A percentile compares a stretch with the other conserved stretches of the same genome.
These are phyloP conservation scores for Meyerozyma carpophila DNA, from an alignment of 1,139 yeast species.

Conservation along the genomic window DNA sequence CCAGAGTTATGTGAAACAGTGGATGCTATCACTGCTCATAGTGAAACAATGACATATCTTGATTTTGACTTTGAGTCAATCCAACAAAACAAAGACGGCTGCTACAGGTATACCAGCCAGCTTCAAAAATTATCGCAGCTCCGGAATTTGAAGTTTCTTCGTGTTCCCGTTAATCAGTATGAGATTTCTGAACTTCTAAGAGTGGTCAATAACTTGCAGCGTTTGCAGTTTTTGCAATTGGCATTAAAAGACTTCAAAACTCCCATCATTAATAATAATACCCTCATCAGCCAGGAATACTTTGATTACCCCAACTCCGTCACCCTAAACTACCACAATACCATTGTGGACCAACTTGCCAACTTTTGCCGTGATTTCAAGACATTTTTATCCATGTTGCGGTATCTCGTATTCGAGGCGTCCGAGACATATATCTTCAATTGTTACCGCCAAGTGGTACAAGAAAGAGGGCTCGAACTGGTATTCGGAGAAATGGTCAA, in stretches of 20 bases:
- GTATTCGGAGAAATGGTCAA: not conserved
- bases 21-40: not conserved
- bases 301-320: constrained; percentile 1
- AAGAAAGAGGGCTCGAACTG: not conserved
- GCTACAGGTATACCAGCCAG: not conserved
- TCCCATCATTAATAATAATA: not conserved
- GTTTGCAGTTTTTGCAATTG: not conserved
- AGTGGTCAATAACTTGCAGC: not conserved
- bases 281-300: constrained; percentile 2
- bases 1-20: not conserved
- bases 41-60: not conserved
- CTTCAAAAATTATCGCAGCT: not conserved
- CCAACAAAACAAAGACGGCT: not conserved
- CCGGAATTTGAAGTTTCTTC: not conserved
- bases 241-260: not conserved
- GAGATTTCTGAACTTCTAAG: not conserved
- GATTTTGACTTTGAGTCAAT: not conserved
- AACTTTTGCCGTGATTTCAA: not conserved
- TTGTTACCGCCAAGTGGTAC: not conserved
- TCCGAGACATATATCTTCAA: not conserved
- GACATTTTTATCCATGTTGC: not conserved
- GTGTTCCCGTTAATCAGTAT: not conserved
- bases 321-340: not conserved
- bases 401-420: not conserved
- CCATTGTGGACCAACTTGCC: not conserved